These are phyloP conservation scores for Castanospermum australe DNA, from an alignment of 306 rosid species.

Conservation along the genomic window DNA sequence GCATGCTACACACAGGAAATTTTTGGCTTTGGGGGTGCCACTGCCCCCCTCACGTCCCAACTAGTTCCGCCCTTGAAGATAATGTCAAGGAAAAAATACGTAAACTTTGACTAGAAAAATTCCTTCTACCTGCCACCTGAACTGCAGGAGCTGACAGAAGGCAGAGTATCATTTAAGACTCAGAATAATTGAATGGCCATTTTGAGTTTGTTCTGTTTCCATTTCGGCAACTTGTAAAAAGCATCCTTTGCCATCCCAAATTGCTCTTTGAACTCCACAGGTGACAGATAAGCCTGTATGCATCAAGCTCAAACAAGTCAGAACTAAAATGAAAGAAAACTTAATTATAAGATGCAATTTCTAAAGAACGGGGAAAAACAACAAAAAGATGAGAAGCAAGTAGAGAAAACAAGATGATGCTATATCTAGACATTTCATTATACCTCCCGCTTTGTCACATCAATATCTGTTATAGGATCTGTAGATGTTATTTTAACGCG, in stretches of 20 bases:
- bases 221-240: conserved; percentile 83
- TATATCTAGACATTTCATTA: conserved; percentile 2
- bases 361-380: not conserved
- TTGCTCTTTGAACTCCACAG: conserved; percentile 77
- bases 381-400: not conserved
- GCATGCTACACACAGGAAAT: no score
- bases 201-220: conserved; percentile 99
- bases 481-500: conserved; percentile 59
- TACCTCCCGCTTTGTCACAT: conserved; percentile 97
- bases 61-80: no score
- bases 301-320: conserved; percentile 35
- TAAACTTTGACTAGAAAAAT: conserved; percentile 42
- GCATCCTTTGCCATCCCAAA: conserved; percentile 72
- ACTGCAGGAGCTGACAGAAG: conserved; percentile 45
- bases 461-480: conserved; percentile 73
- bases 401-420: not conserved
- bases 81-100: conserved; percentile 12
- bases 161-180: conserved; percentile 31
- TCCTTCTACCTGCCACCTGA: conserved; percentile 53
- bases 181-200: conserved; percentile 85
- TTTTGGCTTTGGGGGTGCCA: no score
- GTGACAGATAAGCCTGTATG: conserved; percentile 81
- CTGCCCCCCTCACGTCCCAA: no score
- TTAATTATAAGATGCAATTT: not conserved
- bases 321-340: conserved; percentile 24